Evolutionary conservation across 495 filamentous ascomycete genomes (phyloP).

Genomic region (Penicillium samsonianum): DNA sequence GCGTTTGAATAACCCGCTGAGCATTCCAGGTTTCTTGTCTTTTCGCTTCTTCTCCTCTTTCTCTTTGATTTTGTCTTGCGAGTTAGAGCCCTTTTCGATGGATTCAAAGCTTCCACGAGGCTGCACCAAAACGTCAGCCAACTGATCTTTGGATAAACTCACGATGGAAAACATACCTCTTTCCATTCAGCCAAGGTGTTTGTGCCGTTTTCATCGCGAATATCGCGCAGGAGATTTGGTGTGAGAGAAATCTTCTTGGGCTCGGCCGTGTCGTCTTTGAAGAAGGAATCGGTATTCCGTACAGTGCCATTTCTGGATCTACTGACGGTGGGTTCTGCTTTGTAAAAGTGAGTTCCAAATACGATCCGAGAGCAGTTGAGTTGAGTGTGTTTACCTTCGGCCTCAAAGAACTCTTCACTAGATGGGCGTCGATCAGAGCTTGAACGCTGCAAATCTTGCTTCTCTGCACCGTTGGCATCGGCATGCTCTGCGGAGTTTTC

Average conservation of each 20-base stretch:
- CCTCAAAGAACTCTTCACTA: constrained; percentile 68
- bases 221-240: constrained; percentile 89
- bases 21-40: constrained; percentile 87
- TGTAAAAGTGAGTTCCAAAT: constrained; percentile 18
- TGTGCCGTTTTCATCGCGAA: constrained; percentile 52
- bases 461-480: constrained; percentile 28
- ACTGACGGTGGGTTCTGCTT: constrained; percentile 56
- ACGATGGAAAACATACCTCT: constrained; percentile 55
- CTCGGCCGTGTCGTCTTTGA: constrained; percentile 91
- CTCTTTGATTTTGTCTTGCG: constrained; percentile 63
- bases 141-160: constrained; percentile 28
- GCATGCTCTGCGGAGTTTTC: constrained; percentile 38
- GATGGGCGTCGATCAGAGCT: constrained; percentile 48
- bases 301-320: constrained; percentile 82
- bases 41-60: constrained; percentile 86
- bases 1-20: constrained; percentile 92
- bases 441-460: constrained; percentile 32
- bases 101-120: constrained; percentile 49
- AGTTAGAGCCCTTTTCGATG: constrained; percentile 52
- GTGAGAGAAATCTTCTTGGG: constrained; percentile 98
- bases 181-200: constrained; percentile 62
- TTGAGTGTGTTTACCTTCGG: constrained; percentile 36
- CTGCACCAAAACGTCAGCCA: constrained; percentile 52
- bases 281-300: constrained; percentile 91
- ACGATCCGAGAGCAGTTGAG: neutral